phyloP scores from a whole-genome alignment of 495 filamentous ascomycete species.

The Delitschia confertaspora region DNA sequence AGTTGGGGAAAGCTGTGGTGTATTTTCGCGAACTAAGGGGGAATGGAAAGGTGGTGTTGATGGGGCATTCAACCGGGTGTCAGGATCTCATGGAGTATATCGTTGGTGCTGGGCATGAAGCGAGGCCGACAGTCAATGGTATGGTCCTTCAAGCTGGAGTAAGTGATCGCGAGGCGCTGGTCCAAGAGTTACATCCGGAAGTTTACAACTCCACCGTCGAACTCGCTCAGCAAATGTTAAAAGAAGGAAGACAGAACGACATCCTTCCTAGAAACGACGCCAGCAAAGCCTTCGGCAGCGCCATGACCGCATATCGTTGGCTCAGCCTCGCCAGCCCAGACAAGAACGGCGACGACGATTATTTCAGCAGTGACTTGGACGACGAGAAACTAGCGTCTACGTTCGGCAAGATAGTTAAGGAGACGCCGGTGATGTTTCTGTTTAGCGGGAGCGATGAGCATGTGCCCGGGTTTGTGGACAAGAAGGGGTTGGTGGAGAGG shows the following conservation, averaged over 20 bases:
- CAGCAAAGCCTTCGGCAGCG: constrained; percentile 45
- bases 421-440: constrained; percentile 53
- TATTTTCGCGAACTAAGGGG: constrained; percentile 47
- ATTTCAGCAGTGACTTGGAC: constrained; percentile 71
- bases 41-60: constrained; percentile 59
- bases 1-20: constrained; percentile 61
- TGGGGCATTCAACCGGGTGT: constrained; percentile 84
- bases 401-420: constrained; percentile 54
- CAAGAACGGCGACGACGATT: constrained; percentile 67
- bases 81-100: constrained; percentile 81
- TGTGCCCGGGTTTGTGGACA: constrained; percentile 55
- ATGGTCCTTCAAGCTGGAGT: constrained; percentile 76
- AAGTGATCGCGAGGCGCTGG: constrained; percentile 65
- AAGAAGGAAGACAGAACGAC: constrained; percentile 44
- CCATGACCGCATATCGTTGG: constrained; percentile 62
- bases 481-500: constrained; percentile 48
- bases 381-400: constrained; percentile 49
- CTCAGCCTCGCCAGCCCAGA: constrained; percentile 52
- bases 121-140: constrained; percentile 55
- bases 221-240: constrained; percentile 46
- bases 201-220: constrained; percentile 45
- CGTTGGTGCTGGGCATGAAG: constrained; percentile 17
- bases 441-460: constrained; percentile 67
- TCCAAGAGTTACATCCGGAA: constrained; percentile 32
- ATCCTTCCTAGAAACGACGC: constrained; percentile 44